These are phyloP conservation scores for Aleurites moluccanus DNA, from an alignment of 441 rosid genomes.

Conservation along the genomic window DNA sequence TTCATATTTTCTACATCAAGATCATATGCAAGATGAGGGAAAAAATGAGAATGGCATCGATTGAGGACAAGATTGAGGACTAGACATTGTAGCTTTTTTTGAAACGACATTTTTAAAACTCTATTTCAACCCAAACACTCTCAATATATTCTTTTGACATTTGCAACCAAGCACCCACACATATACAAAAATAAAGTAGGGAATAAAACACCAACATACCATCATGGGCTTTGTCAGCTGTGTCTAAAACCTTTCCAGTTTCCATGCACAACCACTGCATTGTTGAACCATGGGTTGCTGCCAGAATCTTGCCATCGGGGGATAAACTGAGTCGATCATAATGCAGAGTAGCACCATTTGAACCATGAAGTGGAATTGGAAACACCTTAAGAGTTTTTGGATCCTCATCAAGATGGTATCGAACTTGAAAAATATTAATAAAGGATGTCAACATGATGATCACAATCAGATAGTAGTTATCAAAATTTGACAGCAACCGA, in stretches of 20 bases:
- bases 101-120: no score
- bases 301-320: constrained; percentile 89
- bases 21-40: no score
- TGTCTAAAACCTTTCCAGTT: constrained; percentile 79
- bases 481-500: background rate
- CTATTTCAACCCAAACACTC: no score
- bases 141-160: background rate
- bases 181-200: background rate
- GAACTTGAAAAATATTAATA: constrained; percentile 51
- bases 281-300: constrained; percentile 70
- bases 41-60: no score
- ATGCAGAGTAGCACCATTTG: constrained; percentile 63
- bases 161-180: background rate
- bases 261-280: constrained; percentile 89
- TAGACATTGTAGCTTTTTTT: no score
- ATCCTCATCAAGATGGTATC: constrained; percentile 98
- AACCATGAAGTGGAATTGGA: constrained; percentile 74
- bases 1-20: no score
- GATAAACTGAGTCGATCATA: constrained; percentile 82
- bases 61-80: no score
- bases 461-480: constrained; percentile 1
- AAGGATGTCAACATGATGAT: constrained; percentile 24
- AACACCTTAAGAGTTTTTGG: constrained; percentile 90
- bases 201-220: constrained; percentile 41
- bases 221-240: constrained; percentile 88